phyloP scores from a whole-genome alignment of 176 grass and related monocot genomes.

The Saccharum officinarum region DNA sequence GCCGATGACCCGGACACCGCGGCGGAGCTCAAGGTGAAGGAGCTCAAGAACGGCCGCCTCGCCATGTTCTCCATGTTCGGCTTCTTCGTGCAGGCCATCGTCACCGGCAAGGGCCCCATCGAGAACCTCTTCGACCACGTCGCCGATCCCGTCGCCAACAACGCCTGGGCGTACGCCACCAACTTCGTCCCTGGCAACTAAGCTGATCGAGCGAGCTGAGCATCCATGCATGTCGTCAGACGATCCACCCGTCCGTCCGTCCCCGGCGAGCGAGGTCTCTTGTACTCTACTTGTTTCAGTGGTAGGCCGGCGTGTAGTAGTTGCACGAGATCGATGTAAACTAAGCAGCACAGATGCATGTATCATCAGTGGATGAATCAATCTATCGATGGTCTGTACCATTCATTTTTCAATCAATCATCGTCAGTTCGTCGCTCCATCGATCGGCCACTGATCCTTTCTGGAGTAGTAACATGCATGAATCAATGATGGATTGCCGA shows the following conservation, averaged over 20 bases:
- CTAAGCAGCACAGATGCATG: constrained; percentile 13
- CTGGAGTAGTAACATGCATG: too few relatives aligned
- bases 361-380: neutral
- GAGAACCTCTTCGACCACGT: constrained; percentile 95
- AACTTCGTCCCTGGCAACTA: constrained; percentile 96
- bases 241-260: neutral
- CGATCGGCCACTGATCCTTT: too few relatives aligned
- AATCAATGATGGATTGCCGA: too few relatives aligned
- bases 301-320: constrained; percentile 1
- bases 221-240: too few relatives aligned
- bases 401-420: neutral
- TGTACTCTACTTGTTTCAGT: neutral
- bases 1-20: constrained; percentile 72
- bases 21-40: constrained; percentile 94
- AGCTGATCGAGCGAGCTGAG: neutral
- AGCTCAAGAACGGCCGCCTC: constrained; percentile 91
- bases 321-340: constrained; percentile 22
- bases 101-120: constrained; percentile 87
- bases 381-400: neutral
- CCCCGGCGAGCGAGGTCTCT: neutral
- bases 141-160: constrained; percentile 94
- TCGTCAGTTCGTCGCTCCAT: neutral
- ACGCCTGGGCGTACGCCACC: constrained; percentile 94
- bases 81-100: constrained; percentile 95
- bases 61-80: constrained; percentile 99